Evolutionary conservation across 768 basidiomycete genomes (phyloP).

Genomic region (Mycena metata): DNA sequence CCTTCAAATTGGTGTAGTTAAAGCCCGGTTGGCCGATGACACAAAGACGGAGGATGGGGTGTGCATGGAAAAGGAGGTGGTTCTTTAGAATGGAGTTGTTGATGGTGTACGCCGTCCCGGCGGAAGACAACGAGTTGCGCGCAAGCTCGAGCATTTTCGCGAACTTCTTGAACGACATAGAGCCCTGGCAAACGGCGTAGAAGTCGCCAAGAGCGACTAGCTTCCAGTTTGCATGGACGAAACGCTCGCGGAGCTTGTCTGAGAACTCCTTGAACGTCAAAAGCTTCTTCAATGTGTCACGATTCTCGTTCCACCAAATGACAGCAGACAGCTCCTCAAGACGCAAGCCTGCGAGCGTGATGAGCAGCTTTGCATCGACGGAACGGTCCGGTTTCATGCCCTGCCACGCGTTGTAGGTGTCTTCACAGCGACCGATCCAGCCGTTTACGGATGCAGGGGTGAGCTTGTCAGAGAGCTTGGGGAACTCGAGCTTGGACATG

Average conservation of each 20-base stretch:
- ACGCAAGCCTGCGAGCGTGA: slow-evolving; percentile 17
- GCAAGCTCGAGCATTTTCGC: background rate
- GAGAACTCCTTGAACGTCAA: background rate
- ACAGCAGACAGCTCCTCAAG: background rate
- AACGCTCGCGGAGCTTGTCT: background rate
- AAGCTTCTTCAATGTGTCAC: background rate
- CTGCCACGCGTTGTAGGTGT: slow-evolving; percentile 10
- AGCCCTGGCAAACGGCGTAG: slow-evolving; percentile 1
- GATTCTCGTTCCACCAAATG: slow-evolving; percentile 12
- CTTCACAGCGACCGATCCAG: slow-evolving; percentile 18
- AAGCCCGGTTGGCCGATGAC: background rate
- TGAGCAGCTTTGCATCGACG: background rate
- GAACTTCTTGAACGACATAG: background rate
- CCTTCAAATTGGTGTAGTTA: background rate
- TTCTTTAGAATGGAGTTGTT: slow-evolving; percentile 10
- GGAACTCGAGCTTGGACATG: slow-evolving; percentile 17
- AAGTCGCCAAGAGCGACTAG: background rate
- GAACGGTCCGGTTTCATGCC: background rate
- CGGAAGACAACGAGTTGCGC: background rate
- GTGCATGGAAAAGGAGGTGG: slow-evolving; percentile 8
- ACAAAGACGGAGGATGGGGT: slow-evolving; percentile 10
- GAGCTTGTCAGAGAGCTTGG: background rate
- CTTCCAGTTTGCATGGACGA: background rate
- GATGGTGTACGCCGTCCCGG: background rate
- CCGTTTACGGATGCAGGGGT: background rate